These are phyloP conservation scores for Calonectria pseudoturangicola DNA, from an alignment of 2,329 filamentous ascomycete species.

Conservation along the genomic window DNA sequence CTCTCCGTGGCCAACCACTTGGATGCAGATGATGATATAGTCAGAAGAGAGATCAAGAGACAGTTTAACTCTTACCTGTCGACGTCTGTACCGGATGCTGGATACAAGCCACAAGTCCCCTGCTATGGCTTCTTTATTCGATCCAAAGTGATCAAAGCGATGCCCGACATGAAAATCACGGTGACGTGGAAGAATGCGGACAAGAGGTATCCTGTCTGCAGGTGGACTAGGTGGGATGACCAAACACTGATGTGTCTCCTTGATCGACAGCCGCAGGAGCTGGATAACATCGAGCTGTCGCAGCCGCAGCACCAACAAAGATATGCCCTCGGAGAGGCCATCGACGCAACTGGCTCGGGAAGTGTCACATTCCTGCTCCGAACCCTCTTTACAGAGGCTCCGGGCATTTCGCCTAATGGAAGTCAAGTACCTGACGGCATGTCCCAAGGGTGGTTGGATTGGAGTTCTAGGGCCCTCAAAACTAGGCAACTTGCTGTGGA, in stretches of 20 bases:
- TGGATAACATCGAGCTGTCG: constrained; percentile 6
- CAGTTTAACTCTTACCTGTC: constrained; percentile 3
- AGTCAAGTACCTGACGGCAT: background rate
- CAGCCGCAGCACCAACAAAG: constrained; percentile 8
- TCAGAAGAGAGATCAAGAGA: background rate
- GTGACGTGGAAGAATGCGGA: background rate
- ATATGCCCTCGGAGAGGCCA: constrained; percentile 3
- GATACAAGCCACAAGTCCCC: background rate
- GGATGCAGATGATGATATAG: background rate
- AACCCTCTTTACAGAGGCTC: background rate
- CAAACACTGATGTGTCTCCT: constrained; percentile 9
- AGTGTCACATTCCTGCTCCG: background rate
- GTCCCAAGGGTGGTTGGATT: background rate
- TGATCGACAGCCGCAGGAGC: background rate
- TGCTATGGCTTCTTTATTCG: constrained; percentile 12
- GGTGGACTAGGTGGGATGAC: constrained; percentile 3
- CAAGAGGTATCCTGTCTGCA: background rate
- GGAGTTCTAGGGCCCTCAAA: background rate
- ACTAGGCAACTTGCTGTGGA: background rate
- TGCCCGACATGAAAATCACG: constrained; percentile 4
- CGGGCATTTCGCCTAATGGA: background rate
- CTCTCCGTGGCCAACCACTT: background rate
- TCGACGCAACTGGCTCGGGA: background rate
- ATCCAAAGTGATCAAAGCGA: constrained; percentile 6
- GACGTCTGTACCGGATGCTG: background rate